Evolutionary conservation across 257 asterid species (phyloP).

Genomic region (Gardenia jasminoides): DNA sequence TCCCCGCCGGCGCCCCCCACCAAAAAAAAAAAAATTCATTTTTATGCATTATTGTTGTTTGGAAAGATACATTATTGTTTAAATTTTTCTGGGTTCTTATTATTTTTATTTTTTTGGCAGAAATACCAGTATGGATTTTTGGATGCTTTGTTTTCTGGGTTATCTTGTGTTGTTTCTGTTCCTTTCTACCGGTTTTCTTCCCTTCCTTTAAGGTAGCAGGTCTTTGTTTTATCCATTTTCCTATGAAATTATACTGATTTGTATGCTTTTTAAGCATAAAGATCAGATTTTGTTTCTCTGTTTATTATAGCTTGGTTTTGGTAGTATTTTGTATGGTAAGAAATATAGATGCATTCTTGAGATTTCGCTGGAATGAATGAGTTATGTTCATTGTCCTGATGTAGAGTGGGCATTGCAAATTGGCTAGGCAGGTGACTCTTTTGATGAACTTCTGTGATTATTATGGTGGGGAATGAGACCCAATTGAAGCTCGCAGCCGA

Average conservation of each 20-base stretch:
- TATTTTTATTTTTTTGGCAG: slow-evolving; percentile 42
- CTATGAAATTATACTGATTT: background rate
- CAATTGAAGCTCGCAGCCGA: too few relatives aligned
- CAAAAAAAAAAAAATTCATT: too few relatives aligned
- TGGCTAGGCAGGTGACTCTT: too few relatives aligned
- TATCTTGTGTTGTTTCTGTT: slow-evolving; percentile 90
- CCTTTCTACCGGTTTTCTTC: slow-evolving; percentile 97
- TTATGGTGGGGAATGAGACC: too few relatives aligned
- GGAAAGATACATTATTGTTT: background rate
- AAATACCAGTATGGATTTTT: slow-evolving; percentile 52
- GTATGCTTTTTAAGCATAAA: background rate
- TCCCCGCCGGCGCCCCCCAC: too few relatives aligned
- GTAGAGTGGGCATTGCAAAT: too few relatives aligned
- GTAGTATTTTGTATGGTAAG: too few relatives aligned
- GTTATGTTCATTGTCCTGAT: too few relatives aligned
- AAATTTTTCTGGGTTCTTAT: background rate
- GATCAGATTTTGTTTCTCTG: background rate
- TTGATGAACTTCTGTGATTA: too few relatives aligned
- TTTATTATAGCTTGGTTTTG: background rate
- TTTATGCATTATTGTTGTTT: too few relatives aligned
- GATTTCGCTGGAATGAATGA: background rate
- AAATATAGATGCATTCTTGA: background rate
- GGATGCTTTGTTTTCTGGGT: slow-evolving; percentile 79
- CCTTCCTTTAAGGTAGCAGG: slow-evolving; percentile 78
- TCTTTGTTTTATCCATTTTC: slow-evolving; percentile 4